Base-by-base conservation (phyloP, 495 filamentous ascomycete genomes). In the Talaromyces liani region DNA sequence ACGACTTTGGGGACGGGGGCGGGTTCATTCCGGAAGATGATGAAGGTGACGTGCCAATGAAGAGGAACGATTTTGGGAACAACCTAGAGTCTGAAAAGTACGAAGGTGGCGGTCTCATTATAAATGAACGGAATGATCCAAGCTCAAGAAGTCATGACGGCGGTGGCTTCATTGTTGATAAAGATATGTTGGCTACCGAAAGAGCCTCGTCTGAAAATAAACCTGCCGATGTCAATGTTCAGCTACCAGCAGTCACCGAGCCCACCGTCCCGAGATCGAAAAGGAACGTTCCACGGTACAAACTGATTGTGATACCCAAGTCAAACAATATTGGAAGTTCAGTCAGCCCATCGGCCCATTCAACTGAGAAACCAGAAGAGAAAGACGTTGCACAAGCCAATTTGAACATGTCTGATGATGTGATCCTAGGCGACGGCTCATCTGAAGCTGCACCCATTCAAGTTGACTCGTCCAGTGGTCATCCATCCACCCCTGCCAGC, bases 11-110 rank as follows among this genome's bases (percentile, higher is more conserved):
- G 22, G 68, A 57, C 2, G 74, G 72, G 14, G 73, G 79, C 34
- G 80, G 80, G 0, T 84, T 81, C 63, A 66, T 82, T 9, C 82
- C 75, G 67, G 83, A 83, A 9, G 72, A 77, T 41, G 75, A 79
- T 8, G 76, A 79, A 62, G 75, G 72, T 16, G 73, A 45, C 56
- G 12, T 39, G 16, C 8, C 3, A 14, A 14, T 56, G 45, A 22
- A 34, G 5, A 54, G 12, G n/a, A 20, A 33, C 14, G 16, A 45
- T 51, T 4, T 6, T 33, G n/a, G 25, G 14, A 10, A 31, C 4
- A 9, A 24, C 9, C 16, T 29, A 6, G 60, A 22, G 9, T 12
- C 25, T 12, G 18, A 33, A 18, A n/a, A 65, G 8, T 14, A 9
- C 20, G n/a, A 54, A 22, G 71, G 69, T 53, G 69, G 73, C 61